phyloP scores from a whole-genome alignment of 345 rosid species.

The Psidium guajava region DNA sequence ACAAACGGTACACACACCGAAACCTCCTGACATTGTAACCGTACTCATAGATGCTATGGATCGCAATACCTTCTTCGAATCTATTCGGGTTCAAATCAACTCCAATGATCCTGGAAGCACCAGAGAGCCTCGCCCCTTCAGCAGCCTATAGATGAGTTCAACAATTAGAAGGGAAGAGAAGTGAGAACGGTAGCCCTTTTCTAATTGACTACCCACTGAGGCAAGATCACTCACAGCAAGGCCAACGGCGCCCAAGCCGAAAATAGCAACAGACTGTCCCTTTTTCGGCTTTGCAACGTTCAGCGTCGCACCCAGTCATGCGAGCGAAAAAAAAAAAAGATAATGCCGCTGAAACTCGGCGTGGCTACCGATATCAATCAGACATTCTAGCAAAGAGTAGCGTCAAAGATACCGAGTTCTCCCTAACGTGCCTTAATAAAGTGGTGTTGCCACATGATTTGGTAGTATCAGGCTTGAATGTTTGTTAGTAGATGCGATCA shows the following conservation, averaged over 20 bases:
- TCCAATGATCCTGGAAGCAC: constrained; percentile 23
- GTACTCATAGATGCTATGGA: not conserved
- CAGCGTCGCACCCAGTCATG: constrained; percentile 27
- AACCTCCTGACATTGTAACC: not conserved
- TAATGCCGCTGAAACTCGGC: not conserved
- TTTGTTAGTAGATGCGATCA: not conserved
- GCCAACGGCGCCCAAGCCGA: constrained; percentile 30
- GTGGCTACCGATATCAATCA: not conserved
- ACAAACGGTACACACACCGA: not conserved
- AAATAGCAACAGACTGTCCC: constrained; percentile 22
- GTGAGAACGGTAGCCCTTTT: not conserved
- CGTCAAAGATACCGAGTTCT: not conserved
- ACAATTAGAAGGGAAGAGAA: not conserved
- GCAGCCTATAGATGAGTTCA: constrained; percentile 8
- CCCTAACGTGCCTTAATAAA: not conserved
- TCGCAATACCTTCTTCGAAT: constrained; percentile 17
- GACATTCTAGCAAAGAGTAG: not conserved
- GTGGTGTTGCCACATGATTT: not conserved
- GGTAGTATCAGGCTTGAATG: not conserved
- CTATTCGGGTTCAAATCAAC: constrained; percentile 21
- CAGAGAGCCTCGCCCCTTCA: constrained; percentile 23
- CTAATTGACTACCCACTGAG: not conserved
- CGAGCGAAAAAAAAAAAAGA: not conserved
- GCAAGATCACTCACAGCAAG: constrained; percentile 14
- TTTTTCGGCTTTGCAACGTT: constrained; percentile 29